Base-by-base conservation (phyloP, 345 rosid genomes). In the Eucalyptus dawsonii region DNA sequence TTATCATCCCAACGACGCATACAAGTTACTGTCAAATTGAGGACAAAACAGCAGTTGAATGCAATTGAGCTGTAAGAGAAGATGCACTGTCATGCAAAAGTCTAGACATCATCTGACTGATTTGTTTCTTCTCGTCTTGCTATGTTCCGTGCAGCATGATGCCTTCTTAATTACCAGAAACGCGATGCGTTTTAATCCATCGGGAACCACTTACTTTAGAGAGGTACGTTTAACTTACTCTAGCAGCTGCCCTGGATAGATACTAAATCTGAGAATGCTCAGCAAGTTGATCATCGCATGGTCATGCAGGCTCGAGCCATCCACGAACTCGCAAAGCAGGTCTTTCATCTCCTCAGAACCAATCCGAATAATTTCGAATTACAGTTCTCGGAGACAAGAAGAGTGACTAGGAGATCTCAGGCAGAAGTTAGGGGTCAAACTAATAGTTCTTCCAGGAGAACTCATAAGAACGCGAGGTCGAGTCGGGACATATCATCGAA, bases 111-210 rank as follows among this genome's bases (percentile, higher is more conserved):
- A 89, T 31, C 86, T 50, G 58, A 89, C 91, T 87, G 58, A 67
- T 47, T 31, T 24, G n/a, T 34, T 22, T 44, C 51, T 8, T 44
- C 83, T 53, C 8, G 24, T 62, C 54, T 76, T 89, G 67, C 49
- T 58, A 60, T 56, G 40, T 83, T 37, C 22, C 83, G 15, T 87
- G 94, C 95, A 95, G 97, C 89, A 90, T 86, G 97, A 96, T 86
- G 94, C 88, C 50, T 91, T 91, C 93, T 90, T 95, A 80, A 96
- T 96, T 86, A 87, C 94, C 29, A 80, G 49, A 88, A 95, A 95
- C 69, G 97, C 97, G 6, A 95, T 95, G 96, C 93, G 90, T 86
- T 95, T 95, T 90, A 95, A 95, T 90, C 89, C 96, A 6, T 85
- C 96, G 15, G 44, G 91, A 54, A 95, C 95, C 89, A 89, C 94